Percentiles rank a stretch among this genome's conserved stretches.
phyloP scores from a whole-genome alignment of 345 rosid genomes.

The Salix brachista region DNA sequence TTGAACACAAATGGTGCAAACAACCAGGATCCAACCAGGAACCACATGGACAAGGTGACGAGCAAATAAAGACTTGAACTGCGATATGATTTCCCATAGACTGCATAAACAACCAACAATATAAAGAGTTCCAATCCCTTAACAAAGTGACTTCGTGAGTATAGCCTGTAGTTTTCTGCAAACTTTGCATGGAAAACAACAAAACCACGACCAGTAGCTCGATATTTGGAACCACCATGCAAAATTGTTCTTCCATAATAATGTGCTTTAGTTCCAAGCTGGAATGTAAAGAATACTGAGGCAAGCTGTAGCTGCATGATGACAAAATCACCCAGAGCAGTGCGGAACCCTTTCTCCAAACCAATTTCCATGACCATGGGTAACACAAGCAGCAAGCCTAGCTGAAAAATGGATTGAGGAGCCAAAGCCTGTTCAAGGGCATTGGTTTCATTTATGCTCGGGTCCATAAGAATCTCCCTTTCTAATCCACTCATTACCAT shows the following conservation, averaged over 20 bases:
- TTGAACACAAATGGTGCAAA: constrained; percentile 92
- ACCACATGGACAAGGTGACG: constrained; percentile 87
- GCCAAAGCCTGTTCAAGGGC: constrained; percentile 90
- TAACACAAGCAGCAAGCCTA: constrained; percentile 74
- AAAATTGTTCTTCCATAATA: constrained; percentile 86
- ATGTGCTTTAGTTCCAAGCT: constrained; percentile 95
- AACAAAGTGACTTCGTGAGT: constrained; percentile 91
- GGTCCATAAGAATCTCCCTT: constrained; percentile 48
- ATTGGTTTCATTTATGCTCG: constrained; percentile 53
- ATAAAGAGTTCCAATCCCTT: constrained; percentile 80
- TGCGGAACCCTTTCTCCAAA: constrained; percentile 86
- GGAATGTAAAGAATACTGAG: constrained; percentile 91
- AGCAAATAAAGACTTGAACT: constrained; percentile 63
- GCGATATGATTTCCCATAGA: constrained; percentile 69
- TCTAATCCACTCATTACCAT: constrained; percentile 91
- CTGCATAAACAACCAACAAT: constrained; percentile 63
- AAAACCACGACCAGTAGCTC: constrained; percentile 87
- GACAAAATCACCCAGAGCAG: constrained; percentile 80
- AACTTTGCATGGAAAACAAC: constrained; percentile 92
- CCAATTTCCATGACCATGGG: constrained; percentile 98
- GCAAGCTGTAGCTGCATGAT: constrained; percentile 98
- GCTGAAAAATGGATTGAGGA: constrained; percentile 74
- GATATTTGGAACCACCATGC: constrained; percentile 85
- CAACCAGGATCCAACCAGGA: constrained; percentile 88
- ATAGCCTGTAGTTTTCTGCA: constrained; percentile 78